Evolutionary conservation across 169 alveolate species (phyloP), one percentile per base, ranked within the genome.

Genomic region (Plasmodium yoelii): DNA sequence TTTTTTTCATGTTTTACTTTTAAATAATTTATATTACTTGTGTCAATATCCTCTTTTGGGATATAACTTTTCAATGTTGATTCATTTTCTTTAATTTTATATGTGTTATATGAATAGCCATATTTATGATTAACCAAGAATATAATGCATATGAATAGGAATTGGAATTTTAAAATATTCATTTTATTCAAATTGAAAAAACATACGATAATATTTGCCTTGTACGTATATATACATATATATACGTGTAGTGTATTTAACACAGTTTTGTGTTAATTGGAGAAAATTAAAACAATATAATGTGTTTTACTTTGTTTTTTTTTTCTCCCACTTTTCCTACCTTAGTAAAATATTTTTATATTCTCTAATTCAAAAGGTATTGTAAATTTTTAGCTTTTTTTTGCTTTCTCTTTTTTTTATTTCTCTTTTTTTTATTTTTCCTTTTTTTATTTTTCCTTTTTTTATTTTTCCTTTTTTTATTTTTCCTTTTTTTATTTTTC

Each of bases 1-100:
- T 56, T 39, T 44, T 46, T 80, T 42, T 65, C 80, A 22, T 49
- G 65, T 57, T 64, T 73, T 13, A 57, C 15, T 24, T 56, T 73
- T 42, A 34, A 34, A 39, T 60, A 15, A 13, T 22, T 75, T 75
- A 47, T 34, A 22, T 63, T 28, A 47, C 19, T 22, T 1, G 46
- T 44, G 22, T 28, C 64, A 42, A 44, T 46, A 44, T 47, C 47
- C 42, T 46, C 42, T 28, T 13, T 68, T 44, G n/a, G 77, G 10
- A 68, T 44, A 44, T 46, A 13, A 9, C 63, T 22, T 6, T 15
- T 18, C 49, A 68, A 68, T 1, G 42, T 42, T 26, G 19, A 49
- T 9, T 53, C 84, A 53, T 70, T 53, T 26, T 70, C 67, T 24
- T 53, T 53, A 19, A 15, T 26, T 70, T 70, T 70, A 4, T 24